Evolutionary conservation across 345 rosid species (phyloP), one percentile per base, ranked within the genome.

Genomic region (Citrus hindsii): DNA sequence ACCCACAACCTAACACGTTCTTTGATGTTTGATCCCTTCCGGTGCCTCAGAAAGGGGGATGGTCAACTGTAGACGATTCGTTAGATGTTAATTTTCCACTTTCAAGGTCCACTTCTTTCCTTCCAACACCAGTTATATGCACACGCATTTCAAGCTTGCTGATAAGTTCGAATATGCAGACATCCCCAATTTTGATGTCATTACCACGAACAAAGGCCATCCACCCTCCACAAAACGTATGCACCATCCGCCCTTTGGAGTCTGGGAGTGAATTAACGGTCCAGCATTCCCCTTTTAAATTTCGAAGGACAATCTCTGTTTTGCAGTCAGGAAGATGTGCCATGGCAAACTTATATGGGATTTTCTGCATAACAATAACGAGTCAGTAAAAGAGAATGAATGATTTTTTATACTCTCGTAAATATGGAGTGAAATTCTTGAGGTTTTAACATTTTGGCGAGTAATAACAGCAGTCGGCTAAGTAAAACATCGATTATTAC

Each of bases 201-300:
- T 90, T 90, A 67, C 81, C 89, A 32, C 89, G 88, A 83, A 87
- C 90, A 82, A 90, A 90, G 28, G 92, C 88, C 84, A 86, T 86
- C 94, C 94, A 90, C 33, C 94, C 94, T 42, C 91, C 94, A 69
- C 92, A 90, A 62, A 84, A 87, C 30, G 90, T 87, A 71, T 90
- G 90, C 40, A 79, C 67, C 46, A 82, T 40, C 77, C 88, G 80
- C 71, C 92, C 92, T 79, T 84, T 86, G 12, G 92, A 88, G 76
- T 88, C 90, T 32, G 94, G 94, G 78, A 90, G 85, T 24, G 92
- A 88, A 82, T 90, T 86, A 66, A 90, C 94, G 2, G 83, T 84
- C 94, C 94, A 90, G 55, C 81, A 82, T 71, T 77, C 81, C 75
- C 92, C 91, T 76, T 71, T 81, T 46, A 69, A 48, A 80, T 85